A percentile compares a stretch with the other conserved stretches of the same genome.
Evolutionary conservation across 1,284 basidiomycete species (phyloP).

Genomic region (Anthracocystis setariae): DNA sequence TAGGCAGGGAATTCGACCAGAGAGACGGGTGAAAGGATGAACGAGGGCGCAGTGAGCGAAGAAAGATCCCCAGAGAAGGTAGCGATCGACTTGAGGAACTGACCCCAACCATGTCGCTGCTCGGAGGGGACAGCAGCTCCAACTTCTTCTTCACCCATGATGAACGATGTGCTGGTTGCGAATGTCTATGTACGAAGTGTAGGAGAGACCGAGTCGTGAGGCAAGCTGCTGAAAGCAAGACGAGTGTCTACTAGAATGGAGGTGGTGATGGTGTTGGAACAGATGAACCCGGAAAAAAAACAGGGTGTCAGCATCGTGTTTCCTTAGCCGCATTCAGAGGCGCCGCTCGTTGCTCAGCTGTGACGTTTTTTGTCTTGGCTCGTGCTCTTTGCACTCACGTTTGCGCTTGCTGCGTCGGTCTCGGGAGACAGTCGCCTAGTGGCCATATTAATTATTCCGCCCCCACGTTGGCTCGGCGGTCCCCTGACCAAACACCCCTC

Average conservation of each 20-base stretch:
- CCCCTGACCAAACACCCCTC: too few species aligned
- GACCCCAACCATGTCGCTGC: slow-evolving; percentile 61
- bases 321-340: neutral
- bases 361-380: too few species aligned
- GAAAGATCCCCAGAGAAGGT: slow-evolving; percentile 81
- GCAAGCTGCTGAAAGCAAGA: neutral
- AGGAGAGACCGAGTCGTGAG: neutral
- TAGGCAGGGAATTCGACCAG: slow-evolving; percentile 66
- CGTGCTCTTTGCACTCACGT: too few species aligned
- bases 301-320: neutral
- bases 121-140: slow-evolving; percentile 54
- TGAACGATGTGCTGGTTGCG: slow-evolving; percentile 9
- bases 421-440: too few species aligned
- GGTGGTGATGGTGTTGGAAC: neutral
- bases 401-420: too few species aligned
- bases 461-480: too few species aligned
- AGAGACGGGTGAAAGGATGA: slow-evolving; percentile 69
- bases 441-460: too few species aligned
- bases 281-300: neutral
- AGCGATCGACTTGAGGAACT: slow-evolving; percentile 66
- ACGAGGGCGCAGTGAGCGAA: slow-evolving; percentile 86
- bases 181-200: slow-evolving; percentile 8
- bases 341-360: too few species aligned
- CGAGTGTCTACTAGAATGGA: neutral
- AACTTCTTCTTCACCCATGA: slow-evolving; percentile 56